Evolutionary conservation across 768 basidiomycete species (phyloP).

Genomic region (Podaxis carcinomalis): DNA sequence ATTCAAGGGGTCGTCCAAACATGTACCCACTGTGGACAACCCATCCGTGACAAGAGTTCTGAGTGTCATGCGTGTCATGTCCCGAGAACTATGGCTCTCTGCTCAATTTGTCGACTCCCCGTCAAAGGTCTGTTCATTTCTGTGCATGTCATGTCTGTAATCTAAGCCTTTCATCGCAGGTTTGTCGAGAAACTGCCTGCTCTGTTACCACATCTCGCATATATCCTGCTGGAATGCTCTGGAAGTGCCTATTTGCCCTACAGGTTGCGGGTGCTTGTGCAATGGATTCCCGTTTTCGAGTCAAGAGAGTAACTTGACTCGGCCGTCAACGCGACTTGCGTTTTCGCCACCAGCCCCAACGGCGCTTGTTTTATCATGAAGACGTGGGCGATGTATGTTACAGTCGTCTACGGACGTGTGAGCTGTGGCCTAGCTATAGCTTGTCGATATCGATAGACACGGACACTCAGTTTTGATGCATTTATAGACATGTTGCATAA

Average conservation of each 20-base stretch:
- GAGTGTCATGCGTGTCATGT: slow-evolving; percentile 41
- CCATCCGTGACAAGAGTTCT: slow-evolving; percentile 27
- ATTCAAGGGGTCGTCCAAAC: slow-evolving; percentile 44
- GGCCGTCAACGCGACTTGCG: slow-evolving; percentile 27
- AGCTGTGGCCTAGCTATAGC: too few relatives aligned
- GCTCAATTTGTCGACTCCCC: slow-evolving; percentile 73
- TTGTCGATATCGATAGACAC: too few relatives aligned
- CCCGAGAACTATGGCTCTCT: slow-evolving; percentile 43
- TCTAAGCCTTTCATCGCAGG: slow-evolving; percentile 32
- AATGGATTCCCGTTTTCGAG: slow-evolving; percentile 20
- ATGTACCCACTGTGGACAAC: slow-evolving; percentile 30
- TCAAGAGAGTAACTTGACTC: slow-evolving; percentile 23
- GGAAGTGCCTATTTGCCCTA: slow-evolving; percentile 50
- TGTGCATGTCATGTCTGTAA: not conserved
- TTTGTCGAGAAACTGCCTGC: slow-evolving; percentile 55
- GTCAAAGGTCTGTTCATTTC: slow-evolving; percentile 52
- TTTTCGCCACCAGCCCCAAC: slow-evolving; percentile 20
- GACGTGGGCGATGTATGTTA: too few relatives aligned
- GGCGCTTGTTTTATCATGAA: not conserved
- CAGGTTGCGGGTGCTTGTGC: slow-evolving; percentile 69
- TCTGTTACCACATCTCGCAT: slow-evolving; percentile 63
- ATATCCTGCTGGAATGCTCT: slow-evolving; percentile 57
- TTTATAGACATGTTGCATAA: too few relatives aligned
- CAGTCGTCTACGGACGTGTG: too few relatives aligned
- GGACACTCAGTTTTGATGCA: too few relatives aligned